Evolutionary conservation across 108 stramenopile genomes (phyloP).

Genomic region (Pseudonitzschia multistriata): DNA sequence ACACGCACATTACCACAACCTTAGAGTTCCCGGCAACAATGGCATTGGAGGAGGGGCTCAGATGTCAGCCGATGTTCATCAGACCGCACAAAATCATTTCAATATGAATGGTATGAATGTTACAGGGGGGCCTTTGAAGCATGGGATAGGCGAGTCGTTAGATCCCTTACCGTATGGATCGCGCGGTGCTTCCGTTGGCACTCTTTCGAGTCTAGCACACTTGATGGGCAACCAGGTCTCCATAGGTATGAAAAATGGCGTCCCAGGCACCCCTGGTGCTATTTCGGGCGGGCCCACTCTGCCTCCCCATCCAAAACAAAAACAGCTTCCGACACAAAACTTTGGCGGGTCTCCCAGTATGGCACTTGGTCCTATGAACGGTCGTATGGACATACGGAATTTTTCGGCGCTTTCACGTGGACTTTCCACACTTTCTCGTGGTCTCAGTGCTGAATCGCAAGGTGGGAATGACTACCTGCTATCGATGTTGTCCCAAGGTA

Average conservation of each 20-base stretch:
- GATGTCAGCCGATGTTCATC: background rate
- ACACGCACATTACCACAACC: background rate
- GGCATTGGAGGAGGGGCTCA: background rate
- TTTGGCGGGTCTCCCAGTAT: constrained; percentile 27
- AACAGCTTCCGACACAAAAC: constrained; percentile 47
- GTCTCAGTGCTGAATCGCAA: constrained; percentile 47
- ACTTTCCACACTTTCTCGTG: constrained; percentile 46
- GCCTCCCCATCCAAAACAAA: constrained; percentile 86
- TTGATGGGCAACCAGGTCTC: constrained; percentile 14
- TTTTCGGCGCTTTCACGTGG: constrained; percentile 47
- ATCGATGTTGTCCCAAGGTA: background rate
- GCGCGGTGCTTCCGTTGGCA: constrained; percentile 23
- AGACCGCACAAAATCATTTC: background rate
- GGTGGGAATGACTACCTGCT: constrained; percentile 47
- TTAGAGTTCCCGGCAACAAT: constrained; percentile 4
- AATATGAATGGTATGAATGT: constrained; percentile 1
- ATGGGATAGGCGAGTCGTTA: constrained; percentile 4
- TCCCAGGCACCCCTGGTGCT: constrained; percentile 12
- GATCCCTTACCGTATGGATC: constrained; percentile 40
- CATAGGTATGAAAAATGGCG: constrained; percentile 18
- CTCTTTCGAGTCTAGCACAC: constrained; percentile 23
- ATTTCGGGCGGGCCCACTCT: constrained; percentile 43
- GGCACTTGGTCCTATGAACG: constrained; percentile 39
- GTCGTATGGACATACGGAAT: constrained; percentile 31
- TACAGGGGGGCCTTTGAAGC: background rate